Percentiles rank a stretch among this genome's conserved stretches.
Conservation (phyloP, 1,139 yeast genomes). For the Suhomyces taliae region DNA sequence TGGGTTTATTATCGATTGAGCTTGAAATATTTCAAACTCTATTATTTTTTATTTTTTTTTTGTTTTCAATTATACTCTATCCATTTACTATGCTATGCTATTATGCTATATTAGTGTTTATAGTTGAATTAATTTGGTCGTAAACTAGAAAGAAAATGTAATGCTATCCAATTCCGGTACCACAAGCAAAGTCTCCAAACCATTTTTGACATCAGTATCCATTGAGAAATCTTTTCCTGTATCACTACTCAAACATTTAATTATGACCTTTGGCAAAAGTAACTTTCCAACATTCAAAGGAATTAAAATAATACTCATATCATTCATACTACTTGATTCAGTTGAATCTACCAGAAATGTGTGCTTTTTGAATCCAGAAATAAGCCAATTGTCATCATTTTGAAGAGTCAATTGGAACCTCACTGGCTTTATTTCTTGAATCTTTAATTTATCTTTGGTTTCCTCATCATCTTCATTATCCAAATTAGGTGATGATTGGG, state of each 20-base stretch:
- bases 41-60: too few species aligned
- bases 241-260: conserved; percentile 32
- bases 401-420: conserved; percentile 30
- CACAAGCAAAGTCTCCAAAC: conserved; percentile 67
- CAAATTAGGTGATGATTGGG: conserved; percentile 27
- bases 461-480: conserved; percentile 6
- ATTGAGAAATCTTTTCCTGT: conserved; percentile 37
- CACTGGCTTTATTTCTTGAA: background rate
- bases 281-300: conserved; percentile 80
- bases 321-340: conserved; percentile 11
- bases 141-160: conserved; percentile 52
- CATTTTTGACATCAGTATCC: conserved; percentile 68
- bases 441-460: background rate
- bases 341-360: conserved; percentile 37
- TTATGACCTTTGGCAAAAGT: conserved; percentile 61
- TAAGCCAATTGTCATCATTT: conserved; percentile 60
- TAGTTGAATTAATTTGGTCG: background rate
- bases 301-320: conserved; percentile 51
- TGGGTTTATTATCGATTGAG: background rate
- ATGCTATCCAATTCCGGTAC: conserved; percentile 68
- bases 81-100: background rate
- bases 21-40: too few species aligned
- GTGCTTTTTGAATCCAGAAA: conserved; percentile 63
- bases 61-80: background rate
- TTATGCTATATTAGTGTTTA: background rate